A percentile compares a stretch with the other conserved stretches of the same genome.
These are phyloP conservation scores for Venturia nashicola DNA, from an alignment of 2,329 filamentous ascomycete genomes.

Conservation along the genomic window DNA sequence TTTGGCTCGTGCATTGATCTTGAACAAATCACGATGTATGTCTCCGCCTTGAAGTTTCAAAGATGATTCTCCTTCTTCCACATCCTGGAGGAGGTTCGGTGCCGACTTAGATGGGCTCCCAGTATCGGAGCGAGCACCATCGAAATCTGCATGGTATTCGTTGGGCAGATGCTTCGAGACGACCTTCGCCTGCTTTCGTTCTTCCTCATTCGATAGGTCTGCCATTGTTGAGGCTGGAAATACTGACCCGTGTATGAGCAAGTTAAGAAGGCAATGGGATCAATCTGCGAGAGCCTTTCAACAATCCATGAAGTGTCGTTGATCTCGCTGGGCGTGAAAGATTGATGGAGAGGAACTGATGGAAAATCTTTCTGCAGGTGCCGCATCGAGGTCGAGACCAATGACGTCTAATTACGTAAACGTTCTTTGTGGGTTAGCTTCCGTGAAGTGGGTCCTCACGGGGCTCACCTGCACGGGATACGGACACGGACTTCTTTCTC, in stretches of 20 bases:
- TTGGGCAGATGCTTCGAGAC: conserved; percentile 4
- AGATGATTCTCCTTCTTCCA: conserved; percentile 43
- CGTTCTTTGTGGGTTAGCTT: not conserved
- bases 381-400: not conserved
- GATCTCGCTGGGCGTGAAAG: too few relatives aligned
- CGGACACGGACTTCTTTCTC: not conserved
- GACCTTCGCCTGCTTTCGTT: not conserved
- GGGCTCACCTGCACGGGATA: too few relatives aligned
- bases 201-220: not conserved
- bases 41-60: conserved; percentile 63
- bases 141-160: conserved; percentile 1
- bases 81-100: not conserved
- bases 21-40: conserved; percentile 68
- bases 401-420: not conserved
- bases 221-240: not conserved
- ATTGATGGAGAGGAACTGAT: too few relatives aligned
- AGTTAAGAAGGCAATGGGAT: too few relatives aligned
- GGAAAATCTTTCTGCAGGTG: not conserved
- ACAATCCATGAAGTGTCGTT: not conserved
- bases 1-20: conserved; percentile 45
- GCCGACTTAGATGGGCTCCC: not conserved
- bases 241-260: too few relatives aligned
- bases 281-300: too few relatives aligned
- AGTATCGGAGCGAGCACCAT: not conserved
- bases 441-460: too few relatives aligned